Conservation (phyloP, 805 yeast genomes). For the Cyberlindnera petersonii region DNA sequence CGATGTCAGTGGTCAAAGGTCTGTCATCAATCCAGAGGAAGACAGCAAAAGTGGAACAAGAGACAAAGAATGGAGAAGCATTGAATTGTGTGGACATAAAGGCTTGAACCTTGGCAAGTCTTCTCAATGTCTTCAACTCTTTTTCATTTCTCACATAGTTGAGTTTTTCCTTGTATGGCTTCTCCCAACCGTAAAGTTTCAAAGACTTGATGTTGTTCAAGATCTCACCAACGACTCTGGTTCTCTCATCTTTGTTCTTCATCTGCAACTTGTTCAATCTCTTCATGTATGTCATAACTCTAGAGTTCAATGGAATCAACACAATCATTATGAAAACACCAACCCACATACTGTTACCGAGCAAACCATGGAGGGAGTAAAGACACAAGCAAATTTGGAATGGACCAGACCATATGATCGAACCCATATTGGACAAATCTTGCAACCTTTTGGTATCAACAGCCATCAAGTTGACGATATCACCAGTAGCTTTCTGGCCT, state of each 20-base stretch:
- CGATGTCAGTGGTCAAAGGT: constrained; percentile 84
- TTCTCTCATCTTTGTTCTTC: constrained; percentile 88
- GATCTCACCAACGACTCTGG: constrained; percentile 83
- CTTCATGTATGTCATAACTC: constrained; percentile 64
- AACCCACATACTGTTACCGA: constrained; percentile 94
- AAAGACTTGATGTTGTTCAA: constrained; percentile 88
- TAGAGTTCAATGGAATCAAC: constrained; percentile 76
- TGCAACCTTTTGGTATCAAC: constrained; percentile 89
- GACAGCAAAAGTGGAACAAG: constrained; percentile 83
- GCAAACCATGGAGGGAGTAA: constrained; percentile 59
- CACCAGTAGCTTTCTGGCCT: constrained; percentile 77
- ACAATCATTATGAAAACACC: constrained; percentile 78
- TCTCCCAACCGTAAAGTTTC: constrained; percentile 95
- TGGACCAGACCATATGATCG: constrained; percentile 89
- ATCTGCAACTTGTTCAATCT: constrained; percentile 78
- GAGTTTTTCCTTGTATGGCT: constrained; percentile 70
- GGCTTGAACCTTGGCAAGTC: constrained; percentile 70
- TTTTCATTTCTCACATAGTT: constrained; percentile 82
- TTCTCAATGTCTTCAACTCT: constrained; percentile 72
- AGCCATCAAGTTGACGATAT: constrained; percentile 90
- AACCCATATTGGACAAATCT: constrained; percentile 73
- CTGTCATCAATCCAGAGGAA: constrained; percentile 56
- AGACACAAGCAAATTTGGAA: constrained; percentile 80
- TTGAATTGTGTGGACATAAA: constrained; percentile 73
- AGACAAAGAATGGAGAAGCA: constrained; percentile 84